Percentiles rank a stretch among this genome's conserved stretches.
Conservation (phyloP, 768 basidiomycete genomes). For the Mycena vulgaris region DNA sequence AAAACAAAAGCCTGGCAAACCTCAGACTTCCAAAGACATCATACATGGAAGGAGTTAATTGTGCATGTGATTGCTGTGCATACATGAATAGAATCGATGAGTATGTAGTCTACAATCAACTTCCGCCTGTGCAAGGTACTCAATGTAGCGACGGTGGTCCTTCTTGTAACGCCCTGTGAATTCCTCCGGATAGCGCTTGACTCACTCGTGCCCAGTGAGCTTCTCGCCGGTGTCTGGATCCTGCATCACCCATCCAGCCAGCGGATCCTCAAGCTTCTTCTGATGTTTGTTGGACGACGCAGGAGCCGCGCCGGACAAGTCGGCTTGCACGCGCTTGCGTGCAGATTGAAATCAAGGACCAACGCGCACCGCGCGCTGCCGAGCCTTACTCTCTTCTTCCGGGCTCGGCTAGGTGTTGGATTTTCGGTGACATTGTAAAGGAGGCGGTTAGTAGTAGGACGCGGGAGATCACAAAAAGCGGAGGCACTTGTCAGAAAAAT, state of each 20-base stretch:
- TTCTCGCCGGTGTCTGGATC: no score
- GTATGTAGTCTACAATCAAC: constrained; percentile 6
- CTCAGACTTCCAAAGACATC: constrained; percentile 13
- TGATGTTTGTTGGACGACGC: neutral
- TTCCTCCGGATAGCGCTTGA: no score
- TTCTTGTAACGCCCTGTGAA: constrained; percentile 8
- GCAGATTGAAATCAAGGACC: no score
- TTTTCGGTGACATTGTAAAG: no score
- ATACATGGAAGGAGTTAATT: constrained; percentile 5
- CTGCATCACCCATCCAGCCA: constrained; percentile 2
- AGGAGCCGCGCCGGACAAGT: neutral
- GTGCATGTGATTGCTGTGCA: neutral
- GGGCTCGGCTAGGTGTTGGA: no score
- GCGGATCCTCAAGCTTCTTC: constrained; percentile 2
- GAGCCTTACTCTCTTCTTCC: no score
- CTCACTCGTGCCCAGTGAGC: no score
- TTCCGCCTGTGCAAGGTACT: constrained; percentile 8
- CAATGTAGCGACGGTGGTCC: constrained; percentile 14
- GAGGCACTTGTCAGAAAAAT: no score
- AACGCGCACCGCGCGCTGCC: no score
- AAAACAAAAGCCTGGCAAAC: neutral
- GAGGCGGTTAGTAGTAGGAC: no score
- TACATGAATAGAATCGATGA: constrained; percentile 8
- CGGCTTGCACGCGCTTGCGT: no score
- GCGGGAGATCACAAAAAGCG: no score